phyloP scores from a whole-genome alignment of 305 asterid genomes.

The Solanum hybrid region DNA sequence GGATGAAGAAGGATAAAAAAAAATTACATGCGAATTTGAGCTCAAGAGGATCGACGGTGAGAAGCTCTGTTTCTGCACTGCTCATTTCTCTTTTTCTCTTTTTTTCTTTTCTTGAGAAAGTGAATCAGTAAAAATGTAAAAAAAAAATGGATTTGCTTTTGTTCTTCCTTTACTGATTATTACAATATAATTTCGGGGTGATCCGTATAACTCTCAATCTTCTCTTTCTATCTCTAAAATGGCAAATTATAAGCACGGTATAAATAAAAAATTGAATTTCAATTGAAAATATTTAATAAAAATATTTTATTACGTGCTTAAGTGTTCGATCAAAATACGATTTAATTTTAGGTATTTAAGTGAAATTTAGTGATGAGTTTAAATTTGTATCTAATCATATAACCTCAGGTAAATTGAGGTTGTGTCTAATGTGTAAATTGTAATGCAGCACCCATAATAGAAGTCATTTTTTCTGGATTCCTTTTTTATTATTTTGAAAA shows the following conservation, averaged over 20 bases:
- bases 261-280: too few species aligned
- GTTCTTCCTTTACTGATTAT: neutral
- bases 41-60: constrained; percentile 25
- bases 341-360: too few species aligned
- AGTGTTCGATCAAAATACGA: too few species aligned
- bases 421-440: too few species aligned
- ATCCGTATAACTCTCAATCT: neutral
- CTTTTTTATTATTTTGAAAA: too few species aligned
- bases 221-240: neutral
- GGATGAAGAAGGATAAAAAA: neutral
- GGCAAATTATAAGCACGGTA: neutral
- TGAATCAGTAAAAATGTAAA: neutral
- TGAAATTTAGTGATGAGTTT: too few species aligned
- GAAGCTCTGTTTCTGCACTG: constrained; percentile 14
- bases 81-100: constrained; percentile 11
- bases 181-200: neutral
- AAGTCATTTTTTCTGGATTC: too few species aligned
- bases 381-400: too few species aligned
- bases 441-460: too few species aligned
- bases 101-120: neutral
- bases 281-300: too few species aligned
- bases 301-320: too few species aligned
- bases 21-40: constrained; percentile 23
- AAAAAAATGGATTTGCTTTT: neutral
- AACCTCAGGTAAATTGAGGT: too few species aligned